A percentile compares a stretch with the other conserved stretches of the same genome.
Conservation (phyloP, 2,329 filamentous ascomycete species). For the Alternaria sp. region DNA sequence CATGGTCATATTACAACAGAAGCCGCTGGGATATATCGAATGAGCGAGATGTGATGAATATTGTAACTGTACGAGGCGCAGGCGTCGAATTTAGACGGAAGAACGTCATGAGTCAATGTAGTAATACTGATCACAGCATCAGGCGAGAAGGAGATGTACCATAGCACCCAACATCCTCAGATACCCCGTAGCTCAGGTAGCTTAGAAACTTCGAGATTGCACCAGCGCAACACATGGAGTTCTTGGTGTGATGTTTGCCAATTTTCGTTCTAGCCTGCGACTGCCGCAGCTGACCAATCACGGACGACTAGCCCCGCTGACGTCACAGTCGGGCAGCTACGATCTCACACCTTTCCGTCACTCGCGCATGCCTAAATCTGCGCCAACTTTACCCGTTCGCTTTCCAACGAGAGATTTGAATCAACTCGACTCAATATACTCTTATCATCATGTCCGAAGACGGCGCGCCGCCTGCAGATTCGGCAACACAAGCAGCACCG, state of each 20-base stretch:
- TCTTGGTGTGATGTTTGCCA: neutral
- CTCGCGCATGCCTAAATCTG: conserved; percentile 5
- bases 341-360: conserved; percentile 9
- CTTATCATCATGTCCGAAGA: conserved; percentile 37
- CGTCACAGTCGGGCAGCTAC: conserved; percentile 18
- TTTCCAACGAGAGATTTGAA: neutral
- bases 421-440: neutral
- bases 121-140: neutral
- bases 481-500: conserved; percentile 24
- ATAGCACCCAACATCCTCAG: neutral
- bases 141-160: neutral
- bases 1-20: neutral
- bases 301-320: conserved; percentile 17
- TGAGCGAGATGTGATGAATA: neutral
- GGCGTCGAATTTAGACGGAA: neutral
- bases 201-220: neutral
- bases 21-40: neutral
- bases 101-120: neutral
- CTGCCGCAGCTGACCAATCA: neutral
- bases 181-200: neutral
- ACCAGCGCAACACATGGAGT: neutral
- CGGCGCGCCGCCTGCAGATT: conserved; percentile 18
- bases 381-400: conserved; percentile 4
- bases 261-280: neutral
- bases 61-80: neutral